phyloP scores from a whole-genome alignment of 768 basidiomycete genomes.

The Tricholomella constricta region DNA sequence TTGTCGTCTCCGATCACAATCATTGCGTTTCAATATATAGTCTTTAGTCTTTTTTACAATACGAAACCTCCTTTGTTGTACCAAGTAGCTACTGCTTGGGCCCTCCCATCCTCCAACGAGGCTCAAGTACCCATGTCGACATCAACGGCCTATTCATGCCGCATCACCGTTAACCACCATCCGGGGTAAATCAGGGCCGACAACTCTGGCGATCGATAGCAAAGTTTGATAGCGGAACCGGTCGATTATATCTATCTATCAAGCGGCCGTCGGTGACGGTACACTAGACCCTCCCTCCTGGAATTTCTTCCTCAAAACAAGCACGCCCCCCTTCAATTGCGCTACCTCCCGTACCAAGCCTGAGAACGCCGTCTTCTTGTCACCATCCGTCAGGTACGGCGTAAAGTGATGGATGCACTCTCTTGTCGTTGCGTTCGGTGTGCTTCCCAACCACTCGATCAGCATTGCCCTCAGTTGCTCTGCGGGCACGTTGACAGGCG shows the following conservation, averaged over 20 bases:
- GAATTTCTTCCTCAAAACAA: slow-evolving; percentile 54
- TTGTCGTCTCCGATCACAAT: not conserved
- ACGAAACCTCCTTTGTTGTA: not conserved
- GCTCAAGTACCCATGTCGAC: not conserved
- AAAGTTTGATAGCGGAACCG: not conserved
- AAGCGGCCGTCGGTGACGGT: slow-evolving; percentile 29
- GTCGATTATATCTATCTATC: no score
- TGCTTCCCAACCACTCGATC: slow-evolving; percentile 73
- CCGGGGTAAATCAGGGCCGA: not conserved
- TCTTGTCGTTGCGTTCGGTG: slow-evolving; percentile 69
- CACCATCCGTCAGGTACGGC: slow-evolving; percentile 67
- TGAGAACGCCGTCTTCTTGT: slow-evolving; percentile 76
- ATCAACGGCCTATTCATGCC: not conserved
- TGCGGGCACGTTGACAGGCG: slow-evolving; percentile 40
- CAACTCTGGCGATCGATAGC: not conserved
- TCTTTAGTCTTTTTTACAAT: not conserved
- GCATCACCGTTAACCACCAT: slow-evolving; percentile 1
- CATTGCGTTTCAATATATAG: not conserved
- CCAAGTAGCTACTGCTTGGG: no score
- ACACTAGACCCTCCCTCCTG: slow-evolving; percentile 34
- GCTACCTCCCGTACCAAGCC: slow-evolving; percentile 80
- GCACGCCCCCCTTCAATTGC: slow-evolving; percentile 62
- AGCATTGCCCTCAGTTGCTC: slow-evolving; percentile 69
- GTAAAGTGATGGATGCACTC: slow-evolving; percentile 83
- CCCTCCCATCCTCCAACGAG: not conserved